Base-by-base conservation (phyloP, 1,139 yeast genomes). In the Suhomyces coccinellae region DNA sequence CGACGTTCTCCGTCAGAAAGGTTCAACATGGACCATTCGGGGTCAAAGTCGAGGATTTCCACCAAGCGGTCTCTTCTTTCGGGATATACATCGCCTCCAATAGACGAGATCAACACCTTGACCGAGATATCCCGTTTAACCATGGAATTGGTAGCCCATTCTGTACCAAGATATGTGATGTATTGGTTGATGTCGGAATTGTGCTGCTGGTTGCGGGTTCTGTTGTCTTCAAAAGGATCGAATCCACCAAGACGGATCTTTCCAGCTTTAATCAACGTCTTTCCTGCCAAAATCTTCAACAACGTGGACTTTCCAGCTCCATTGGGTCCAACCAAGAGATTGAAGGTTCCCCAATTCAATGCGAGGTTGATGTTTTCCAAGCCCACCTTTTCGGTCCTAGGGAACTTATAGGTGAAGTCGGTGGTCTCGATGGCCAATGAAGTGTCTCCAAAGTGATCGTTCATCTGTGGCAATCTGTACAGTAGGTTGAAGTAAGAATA, bases 221-320 rank as follows among this genome's bases (percentile, higher is more conserved):
- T 57, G n/a, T 90, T 80, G 38, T 85, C 85, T 41, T 75, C 80
- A 67, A 93, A 93, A 1, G 99, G 99, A 58, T 93, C 96, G 44
- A 79, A 72, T 1, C 96, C 97, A 33, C 89, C 88, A 15, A 93
- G 77, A 38, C 76, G 73, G 36, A 85, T 71, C 22, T 74, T 66
- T 0, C 97, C 97, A 28, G 78, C 72, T 45, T 83, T 82, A 50
- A 95, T 85, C 49, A 93, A 74, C 3, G 95, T 89, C 59, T 91
- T 93, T 8, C 99, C 99, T 1, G 98, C 96, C 28, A 93, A 70
- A 12, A 93, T 78, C 58, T 83, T 81, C 51, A 93, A 73, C 38
- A 93, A 66, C 0, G 99, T 93, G 1, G 97, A 87, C 63, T 93
- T 93, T 6, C 99, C 99, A 2, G 99, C 98, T 17, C 99, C 99